Conservation (phyloP, 805 yeast genomes). For the Wickerhamia fluorescens region DNA sequence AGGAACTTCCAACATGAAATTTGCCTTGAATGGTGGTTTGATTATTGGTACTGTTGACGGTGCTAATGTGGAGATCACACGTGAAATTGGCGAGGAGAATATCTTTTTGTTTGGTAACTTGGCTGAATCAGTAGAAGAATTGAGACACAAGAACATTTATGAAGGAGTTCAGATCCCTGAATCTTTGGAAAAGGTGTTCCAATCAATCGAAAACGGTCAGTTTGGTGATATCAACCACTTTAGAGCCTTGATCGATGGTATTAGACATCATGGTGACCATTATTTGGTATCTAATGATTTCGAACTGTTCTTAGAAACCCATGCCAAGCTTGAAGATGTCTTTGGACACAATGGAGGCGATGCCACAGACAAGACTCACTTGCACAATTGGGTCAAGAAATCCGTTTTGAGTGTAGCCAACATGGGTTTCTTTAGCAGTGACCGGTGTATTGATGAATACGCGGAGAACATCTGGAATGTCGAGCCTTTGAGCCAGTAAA, state of each 20-base stretch:
- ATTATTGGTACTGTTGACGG: slow-evolving; percentile 96
- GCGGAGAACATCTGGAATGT: slow-evolving; percentile 91
- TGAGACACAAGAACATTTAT: slow-evolving; percentile 67
- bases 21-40: slow-evolving; percentile 88
- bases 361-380: slow-evolving; percentile 43
- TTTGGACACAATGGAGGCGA: slow-evolving; percentile 43
- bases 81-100: slow-evolving; percentile 90
- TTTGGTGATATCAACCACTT: slow-evolving; percentile 71
- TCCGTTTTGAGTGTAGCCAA: slow-evolving; percentile 76
- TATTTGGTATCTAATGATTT: slow-evolving; percentile 87
- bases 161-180: slow-evolving; percentile 55
- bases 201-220: slow-evolving; percentile 55
- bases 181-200: slow-evolving; percentile 55
- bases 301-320: slow-evolving; percentile 80
- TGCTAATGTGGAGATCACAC: slow-evolving; percentile 90
- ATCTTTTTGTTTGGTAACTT: slow-evolving; percentile 88
- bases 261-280: slow-evolving; percentile 71
- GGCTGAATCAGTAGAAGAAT: slow-evolving; percentile 82
- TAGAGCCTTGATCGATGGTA: slow-evolving; percentile 59
- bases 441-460: slow-evolving; percentile 85
- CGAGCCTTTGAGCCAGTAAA: slow-evolving; percentile 49
- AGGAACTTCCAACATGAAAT: slow-evolving; percentile 95
- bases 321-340: slow-evolving; percentile 64
- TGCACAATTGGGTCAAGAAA: slow-evolving; percentile 67
- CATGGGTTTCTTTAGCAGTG: slow-evolving; percentile 89